phyloP scores from a whole-genome alignment of 495 filamentous ascomycete genomes.

The Echria macrotheca region DNA sequence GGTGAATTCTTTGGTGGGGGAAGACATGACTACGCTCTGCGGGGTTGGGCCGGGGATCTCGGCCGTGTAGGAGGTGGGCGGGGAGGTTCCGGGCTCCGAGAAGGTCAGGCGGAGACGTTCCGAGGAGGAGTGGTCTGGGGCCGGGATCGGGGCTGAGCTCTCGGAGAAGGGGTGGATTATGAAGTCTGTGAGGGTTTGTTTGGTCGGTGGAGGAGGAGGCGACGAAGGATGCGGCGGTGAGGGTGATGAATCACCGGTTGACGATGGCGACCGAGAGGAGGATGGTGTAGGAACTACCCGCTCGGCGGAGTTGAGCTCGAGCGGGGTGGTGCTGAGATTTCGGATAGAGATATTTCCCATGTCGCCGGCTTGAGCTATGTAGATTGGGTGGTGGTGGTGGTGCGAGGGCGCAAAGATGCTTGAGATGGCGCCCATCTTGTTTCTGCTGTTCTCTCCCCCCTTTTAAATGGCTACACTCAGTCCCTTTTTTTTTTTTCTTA shows the following conservation, averaged over 20 bases:
- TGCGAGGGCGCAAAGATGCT: too few species aligned
- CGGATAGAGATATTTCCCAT: conserved; percentile 65
- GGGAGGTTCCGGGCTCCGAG: conserved; percentile 24
- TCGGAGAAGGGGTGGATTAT: conserved; percentile 35
- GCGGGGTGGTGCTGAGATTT: conserved; percentile 71
- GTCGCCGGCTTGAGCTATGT: not conserved
- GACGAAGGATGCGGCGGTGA: conserved; percentile 14
- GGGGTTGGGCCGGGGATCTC: conserved; percentile 33
- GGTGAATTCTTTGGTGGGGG: conserved; percentile 51
- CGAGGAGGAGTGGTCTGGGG: conserved; percentile 28
- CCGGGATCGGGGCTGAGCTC: conserved; percentile 25
- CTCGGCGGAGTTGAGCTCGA: conserved; percentile 71
- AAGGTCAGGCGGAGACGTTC: conserved; percentile 45
- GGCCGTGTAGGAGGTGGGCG: conserved; percentile 37
- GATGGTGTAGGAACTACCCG: conserved; percentile 48
- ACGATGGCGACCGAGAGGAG: not conserved
- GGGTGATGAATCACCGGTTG: conserved; percentile 27
- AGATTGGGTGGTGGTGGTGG: conserved; percentile 4
- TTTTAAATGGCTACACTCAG: too few species aligned
- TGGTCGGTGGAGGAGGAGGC: conserved; percentile 15
- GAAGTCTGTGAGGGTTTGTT: conserved; percentile 29
- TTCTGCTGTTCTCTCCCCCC: not conserved
- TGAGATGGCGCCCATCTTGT: conserved; percentile 15
- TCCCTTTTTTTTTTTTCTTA: too few species aligned
- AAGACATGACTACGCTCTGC: conserved; percentile 30